phyloP scores from a whole-genome alignment of 1,284 basidiomycete species.

The Trametes versicolor region DNA sequence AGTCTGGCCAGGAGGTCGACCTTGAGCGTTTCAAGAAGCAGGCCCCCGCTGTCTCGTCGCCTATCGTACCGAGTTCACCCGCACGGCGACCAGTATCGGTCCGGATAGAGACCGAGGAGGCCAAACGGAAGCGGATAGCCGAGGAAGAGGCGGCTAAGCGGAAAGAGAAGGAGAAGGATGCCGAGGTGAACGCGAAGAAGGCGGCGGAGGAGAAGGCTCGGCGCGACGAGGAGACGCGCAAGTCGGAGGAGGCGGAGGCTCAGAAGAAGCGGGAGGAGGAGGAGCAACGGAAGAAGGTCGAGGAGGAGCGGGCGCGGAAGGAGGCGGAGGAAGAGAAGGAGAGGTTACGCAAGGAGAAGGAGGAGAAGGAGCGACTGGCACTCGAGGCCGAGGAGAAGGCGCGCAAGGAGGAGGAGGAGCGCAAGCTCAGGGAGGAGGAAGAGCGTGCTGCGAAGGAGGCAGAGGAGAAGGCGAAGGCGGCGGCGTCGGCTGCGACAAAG shows the following conservation, averaged over 20 bases:
- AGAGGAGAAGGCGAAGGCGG: slow-evolving; percentile 41
- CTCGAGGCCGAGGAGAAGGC: slow-evolving; percentile 39
- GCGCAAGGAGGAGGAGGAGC: slow-evolving; percentile 49
- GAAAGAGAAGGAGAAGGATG: slow-evolving; percentile 45
- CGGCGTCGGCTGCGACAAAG: slow-evolving; percentile 47
- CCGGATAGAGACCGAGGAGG: slow-evolving; percentile 58
- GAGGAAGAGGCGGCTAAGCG: slow-evolving; percentile 58
- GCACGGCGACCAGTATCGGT: slow-evolving; percentile 45
- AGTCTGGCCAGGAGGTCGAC: slow-evolving; percentile 68
- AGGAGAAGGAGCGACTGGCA: slow-evolving; percentile 44
- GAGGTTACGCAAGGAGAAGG: slow-evolving; percentile 45
- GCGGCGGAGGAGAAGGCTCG: slow-evolving; percentile 46
- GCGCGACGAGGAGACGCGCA: slow-evolving; percentile 43
- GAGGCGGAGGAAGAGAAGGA: slow-evolving; percentile 53
- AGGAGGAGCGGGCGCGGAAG: slow-evolving; percentile 45
- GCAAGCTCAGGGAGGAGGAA: slow-evolving; percentile 47
- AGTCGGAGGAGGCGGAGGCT: slow-evolving; percentile 50
- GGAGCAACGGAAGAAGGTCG: slow-evolving; percentile 52
- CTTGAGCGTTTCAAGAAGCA: slow-evolving; percentile 62
- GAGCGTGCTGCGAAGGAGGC: slow-evolving; percentile 41
- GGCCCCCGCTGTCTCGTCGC: slow-evolving; percentile 46
- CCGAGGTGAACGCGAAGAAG: slow-evolving; percentile 51
- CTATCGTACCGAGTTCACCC: slow-evolving; percentile 54
- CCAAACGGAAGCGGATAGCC: slow-evolving; percentile 59
- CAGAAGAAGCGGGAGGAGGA: slow-evolving; percentile 51